phyloP scores from a whole-genome alignment of 805 yeast genomes.

The Priceomyces fermenticarens region DNA sequence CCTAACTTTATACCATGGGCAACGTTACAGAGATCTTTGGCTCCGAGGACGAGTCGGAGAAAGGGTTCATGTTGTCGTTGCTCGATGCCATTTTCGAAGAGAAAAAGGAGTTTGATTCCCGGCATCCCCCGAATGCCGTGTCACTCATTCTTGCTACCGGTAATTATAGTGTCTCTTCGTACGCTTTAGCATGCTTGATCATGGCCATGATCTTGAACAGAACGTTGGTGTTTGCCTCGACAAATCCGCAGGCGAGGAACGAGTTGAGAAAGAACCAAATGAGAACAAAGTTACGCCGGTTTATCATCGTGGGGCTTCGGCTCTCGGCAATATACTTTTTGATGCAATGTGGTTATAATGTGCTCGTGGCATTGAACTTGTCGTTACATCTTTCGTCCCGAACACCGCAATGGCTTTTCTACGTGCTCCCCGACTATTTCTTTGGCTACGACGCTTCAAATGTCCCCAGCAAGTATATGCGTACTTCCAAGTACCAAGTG shows the following conservation, averaged over 20 bases:
- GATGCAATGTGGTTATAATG: constrained; percentile 19
- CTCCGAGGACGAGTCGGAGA: no score
- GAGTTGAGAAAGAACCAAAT: constrained; percentile 5
- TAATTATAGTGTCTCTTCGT: constrained; percentile 34
- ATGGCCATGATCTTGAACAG: constrained; percentile 39
- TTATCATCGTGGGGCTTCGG: constrained; percentile 25
- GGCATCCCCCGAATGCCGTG: not conserved
- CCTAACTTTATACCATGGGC: no score
- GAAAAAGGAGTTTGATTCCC: constrained; percentile 2
- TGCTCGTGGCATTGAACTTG: constrained; percentile 32
- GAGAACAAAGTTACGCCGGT: not conserved
- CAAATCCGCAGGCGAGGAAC: constrained; percentile 16
- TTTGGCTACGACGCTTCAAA: constrained; percentile 23
- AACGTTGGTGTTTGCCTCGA: constrained; percentile 36
- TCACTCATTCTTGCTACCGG: constrained; percentile 5
- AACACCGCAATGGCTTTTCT: constrained; percentile 9
- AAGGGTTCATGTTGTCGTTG: constrained; percentile 7
- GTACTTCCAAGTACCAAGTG: constrained; percentile 23
- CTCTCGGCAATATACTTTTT: constrained; percentile 24
- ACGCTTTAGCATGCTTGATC: constrained; percentile 35
- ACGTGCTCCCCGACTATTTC: constrained; percentile 11
- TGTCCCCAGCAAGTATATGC: constrained; percentile 26
- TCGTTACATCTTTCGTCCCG: constrained; percentile 12
- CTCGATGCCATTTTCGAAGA: constrained; percentile 15
- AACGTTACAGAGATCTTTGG: no score